Conservation (phyloP, 2,329 filamentous ascomycete genomes). For the Nemania serpens region DNA sequence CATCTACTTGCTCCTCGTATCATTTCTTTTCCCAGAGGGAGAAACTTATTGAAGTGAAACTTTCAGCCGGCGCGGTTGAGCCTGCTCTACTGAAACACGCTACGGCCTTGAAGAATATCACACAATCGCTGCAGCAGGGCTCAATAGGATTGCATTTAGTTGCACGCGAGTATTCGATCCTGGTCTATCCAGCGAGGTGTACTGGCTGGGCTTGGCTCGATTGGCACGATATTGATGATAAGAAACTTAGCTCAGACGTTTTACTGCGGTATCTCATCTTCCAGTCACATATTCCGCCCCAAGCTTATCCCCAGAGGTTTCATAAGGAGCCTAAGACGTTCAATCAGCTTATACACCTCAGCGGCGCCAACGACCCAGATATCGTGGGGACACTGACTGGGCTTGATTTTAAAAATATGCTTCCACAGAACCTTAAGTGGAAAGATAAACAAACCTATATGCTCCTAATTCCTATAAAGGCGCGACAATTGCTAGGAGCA, state of each 20-base stretch:
- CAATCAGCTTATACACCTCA: slow-evolving; percentile 10
- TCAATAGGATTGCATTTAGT: slow-evolving; percentile 36
- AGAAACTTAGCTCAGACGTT: slow-evolving; percentile 15
- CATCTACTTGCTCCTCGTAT: slow-evolving; percentile 32
- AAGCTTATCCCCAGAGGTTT: slow-evolving; percentile 31
- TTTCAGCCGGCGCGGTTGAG: slow-evolving; percentile 34
- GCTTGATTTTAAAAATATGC: slow-evolving; percentile 30
- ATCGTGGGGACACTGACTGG: slow-evolving; percentile 31
- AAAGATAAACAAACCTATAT: slow-evolving; percentile 38
- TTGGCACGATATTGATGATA: slow-evolving; percentile 14
- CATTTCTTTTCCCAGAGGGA: slow-evolving; percentile 31
- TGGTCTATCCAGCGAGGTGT: slow-evolving; percentile 37
- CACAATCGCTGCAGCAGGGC: slow-evolving; percentile 29
- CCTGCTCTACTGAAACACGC: slow-evolving; percentile 21
- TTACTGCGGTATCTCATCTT: slow-evolving; percentile 37
- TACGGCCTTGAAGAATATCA: slow-evolving; percentile 30
- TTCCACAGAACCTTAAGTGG: slow-evolving; percentile 30
- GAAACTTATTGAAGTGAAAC: slow-evolving; percentile 24
- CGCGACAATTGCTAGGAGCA: slow-evolving; percentile 30
- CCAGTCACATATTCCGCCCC: slow-evolving; percentile 23
- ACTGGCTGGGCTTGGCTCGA: slow-evolving; percentile 33
- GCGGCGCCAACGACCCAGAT: slow-evolving; percentile 22
- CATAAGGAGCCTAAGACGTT: slow-evolving; percentile 9
- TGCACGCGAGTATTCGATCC: slow-evolving; percentile 36
- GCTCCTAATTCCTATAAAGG: slow-evolving; percentile 36